Percentiles rank a stretch among this genome's conserved stretches.
phyloP scores from a whole-genome alignment of 345 rosid genomes.

The Excoecaria cochinchinensis region DNA sequence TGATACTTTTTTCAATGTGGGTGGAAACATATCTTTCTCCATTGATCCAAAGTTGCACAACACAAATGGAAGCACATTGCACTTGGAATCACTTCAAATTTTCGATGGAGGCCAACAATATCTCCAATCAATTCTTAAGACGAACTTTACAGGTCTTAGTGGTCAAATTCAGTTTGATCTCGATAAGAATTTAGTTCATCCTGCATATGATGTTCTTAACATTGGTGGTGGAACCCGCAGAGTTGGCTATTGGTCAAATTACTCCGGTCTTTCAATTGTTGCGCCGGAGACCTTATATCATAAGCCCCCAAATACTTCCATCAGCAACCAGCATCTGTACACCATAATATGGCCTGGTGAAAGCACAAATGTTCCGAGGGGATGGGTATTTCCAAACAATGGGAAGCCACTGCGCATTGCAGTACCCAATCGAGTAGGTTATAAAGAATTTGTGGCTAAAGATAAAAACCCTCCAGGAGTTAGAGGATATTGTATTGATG shows the following conservation, averaged over 20 bases:
- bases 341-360: conserved; percentile 85
- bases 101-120: conserved; percentile 73
- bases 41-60: conserved; percentile 49
- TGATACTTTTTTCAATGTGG: conserved; percentile 51
- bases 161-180: conserved; percentile 60
- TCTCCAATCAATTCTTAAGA: conserved; percentile 52
- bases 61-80: conserved; percentile 47
- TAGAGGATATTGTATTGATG: conserved; percentile 81
- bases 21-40: conserved; percentile 71
- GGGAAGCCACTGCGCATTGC: conserved; percentile 71
- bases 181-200: conserved; percentile 57
- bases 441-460: conserved; percentile 48
- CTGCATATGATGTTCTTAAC: conserved; percentile 78
- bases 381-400: conserved; percentile 92
- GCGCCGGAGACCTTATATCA: conserved; percentile 59
- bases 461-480: conserved; percentile 69
- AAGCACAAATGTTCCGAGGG: conserved; percentile 51
- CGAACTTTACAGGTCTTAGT: conserved; percentile 68
- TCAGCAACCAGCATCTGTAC: conserved; percentile 50
- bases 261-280: conserved; percentile 64
- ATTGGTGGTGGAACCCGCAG: conserved; percentile 58
- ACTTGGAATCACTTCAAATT: conserved; percentile 52
- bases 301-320: conserved; percentile 51
- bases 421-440: conserved; percentile 77
- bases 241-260: conserved; percentile 90